Conservation (phyloP, 345 rosid species). For the Streptanthus diversifolius region DNA sequence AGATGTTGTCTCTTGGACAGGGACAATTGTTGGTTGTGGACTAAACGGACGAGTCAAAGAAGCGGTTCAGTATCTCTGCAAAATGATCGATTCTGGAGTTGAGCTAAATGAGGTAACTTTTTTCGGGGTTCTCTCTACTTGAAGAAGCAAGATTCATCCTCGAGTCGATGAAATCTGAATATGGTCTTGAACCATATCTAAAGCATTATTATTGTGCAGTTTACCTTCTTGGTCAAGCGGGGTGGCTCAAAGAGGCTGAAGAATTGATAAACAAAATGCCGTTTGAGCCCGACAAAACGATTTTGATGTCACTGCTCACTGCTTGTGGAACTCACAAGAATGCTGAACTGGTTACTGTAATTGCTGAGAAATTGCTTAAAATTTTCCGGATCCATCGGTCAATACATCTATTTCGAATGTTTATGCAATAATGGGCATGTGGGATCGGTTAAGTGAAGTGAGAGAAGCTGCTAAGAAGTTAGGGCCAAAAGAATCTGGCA, state of each 20-base stretch:
- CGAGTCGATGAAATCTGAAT: conserved; percentile 44
- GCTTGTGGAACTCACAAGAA: conserved; percentile 63
- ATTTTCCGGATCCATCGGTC: conserved; percentile 44
- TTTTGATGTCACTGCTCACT: conserved; percentile 63
- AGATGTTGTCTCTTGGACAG: conserved; percentile 70
- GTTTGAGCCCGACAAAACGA: conserved; percentile 57
- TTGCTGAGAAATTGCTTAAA: conserved; percentile 45
- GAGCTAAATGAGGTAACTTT: conserved; percentile 71
- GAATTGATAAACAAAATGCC: conserved; percentile 54
- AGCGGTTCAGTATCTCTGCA: conserved; percentile 46
- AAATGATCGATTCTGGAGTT: conserved; percentile 49
- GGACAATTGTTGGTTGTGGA: conserved; percentile 64
- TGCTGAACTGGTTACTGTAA: conserved; percentile 33
- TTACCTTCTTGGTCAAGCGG: conserved; percentile 73
- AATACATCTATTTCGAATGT: conserved; percentile 65
- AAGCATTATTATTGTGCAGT: conserved; percentile 74
- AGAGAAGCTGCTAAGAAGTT: conserved; percentile 50
- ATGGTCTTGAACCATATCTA: conserved; percentile 49
- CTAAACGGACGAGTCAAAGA: conserved; percentile 65
- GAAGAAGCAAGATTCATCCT: conserved; percentile 52
- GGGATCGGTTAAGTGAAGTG: conserved; percentile 57
- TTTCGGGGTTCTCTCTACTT: conserved; percentile 58
- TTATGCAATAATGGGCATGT: conserved; percentile 58
- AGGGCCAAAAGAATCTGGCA: conserved; percentile 55
- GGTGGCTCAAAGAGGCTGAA: conserved; percentile 47